Base-by-base conservation (phyloP, 306 rosid genomes). In the Bauhinia variegata region DNA sequence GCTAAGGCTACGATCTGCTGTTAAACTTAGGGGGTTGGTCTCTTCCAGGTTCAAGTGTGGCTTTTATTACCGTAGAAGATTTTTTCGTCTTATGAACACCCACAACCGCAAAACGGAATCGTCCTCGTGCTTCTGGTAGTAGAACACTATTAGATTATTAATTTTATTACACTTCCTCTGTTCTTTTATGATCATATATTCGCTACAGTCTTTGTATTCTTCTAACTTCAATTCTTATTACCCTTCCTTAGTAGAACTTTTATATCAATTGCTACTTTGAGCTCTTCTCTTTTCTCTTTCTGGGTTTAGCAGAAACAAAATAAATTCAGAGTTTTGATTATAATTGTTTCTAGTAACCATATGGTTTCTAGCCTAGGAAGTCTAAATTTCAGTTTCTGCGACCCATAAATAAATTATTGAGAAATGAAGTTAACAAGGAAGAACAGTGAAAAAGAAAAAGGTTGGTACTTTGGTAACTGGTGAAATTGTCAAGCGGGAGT, bases 61-160 rank as follows among this genome's bases (percentile, higher is more conserved):
- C 5, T 72, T 85, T 71, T 73, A 84, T 63, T 78, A 63, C 75
- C 79, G 92, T 16, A 73, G 87, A 74, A 85, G 84, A 59, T 75
- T 91, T 36, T 70, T 73, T 5, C 83, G 74, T 17, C 84, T 90
- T 6, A 9, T 78, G 7, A 70, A 68, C 71, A 23, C 9, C 30
- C 56, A 80, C 60, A 53, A 69, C 34, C 68, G 60, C 66, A 78
- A 57, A 60, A 62, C 23, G 10, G 65, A 77, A 9, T 72, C 73
- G 50, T 76, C 85, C 0, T 59, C 72, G 8, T 85, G 88, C 73
- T 75, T 87, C 73, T 80, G 83, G 43, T 60, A 32, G 77, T 82
- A 78, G 71, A 60, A 28, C 15, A 30, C 8, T 16, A 36, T 41
- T 14, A 3, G 71, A 52, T 7, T 10, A 36, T n/a, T 39, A 12